Evolutionary conservation across 2,329 filamentous ascomycete species (phyloP).

Genomic region (Colletotrichum acutatum): DNA sequence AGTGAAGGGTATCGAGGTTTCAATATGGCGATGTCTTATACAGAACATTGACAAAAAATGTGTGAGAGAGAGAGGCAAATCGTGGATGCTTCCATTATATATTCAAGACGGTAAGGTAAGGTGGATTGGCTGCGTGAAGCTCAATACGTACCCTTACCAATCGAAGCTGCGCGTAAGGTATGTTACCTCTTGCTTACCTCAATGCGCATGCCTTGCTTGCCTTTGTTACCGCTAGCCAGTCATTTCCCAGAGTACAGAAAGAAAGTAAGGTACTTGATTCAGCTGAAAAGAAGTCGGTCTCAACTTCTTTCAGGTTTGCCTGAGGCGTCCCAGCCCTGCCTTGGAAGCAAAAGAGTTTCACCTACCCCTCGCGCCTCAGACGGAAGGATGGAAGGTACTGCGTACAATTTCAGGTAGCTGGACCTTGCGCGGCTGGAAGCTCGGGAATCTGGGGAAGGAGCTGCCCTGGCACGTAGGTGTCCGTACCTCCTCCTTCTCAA

Average conservation of each 20-base stretch:
- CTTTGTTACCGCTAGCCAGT: not conserved
- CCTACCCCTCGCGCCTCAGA: conserved; percentile 1
- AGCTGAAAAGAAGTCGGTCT: not conserved
- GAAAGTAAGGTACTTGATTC: not conserved
- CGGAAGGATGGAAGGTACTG: too few relatives aligned
- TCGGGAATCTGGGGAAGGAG: conserved; percentile 33
- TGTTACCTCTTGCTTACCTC: not conserved
- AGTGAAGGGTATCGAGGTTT: not conserved
- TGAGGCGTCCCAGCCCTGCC: not conserved
- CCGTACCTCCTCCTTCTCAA: not conserved
- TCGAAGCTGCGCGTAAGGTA: not conserved
- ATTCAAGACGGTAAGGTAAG: not conserved
- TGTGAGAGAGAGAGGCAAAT: too few relatives aligned
- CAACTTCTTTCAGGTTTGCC: not conserved
- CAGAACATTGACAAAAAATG: too few relatives aligned
- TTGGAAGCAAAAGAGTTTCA: conserved; percentile 9
- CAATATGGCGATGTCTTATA: too few relatives aligned
- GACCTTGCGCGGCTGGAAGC: conserved; percentile 17
- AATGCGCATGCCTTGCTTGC: not conserved
- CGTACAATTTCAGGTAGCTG: not conserved
- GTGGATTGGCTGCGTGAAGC: not conserved
- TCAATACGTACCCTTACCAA: not conserved
- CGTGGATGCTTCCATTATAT: not conserved
- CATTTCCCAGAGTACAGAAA: not conserved
- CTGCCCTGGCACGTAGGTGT: conserved; percentile 17